Base-by-base conservation (phyloP, 257 asterid genomes). In the Lycium ferocissimum region DNA sequence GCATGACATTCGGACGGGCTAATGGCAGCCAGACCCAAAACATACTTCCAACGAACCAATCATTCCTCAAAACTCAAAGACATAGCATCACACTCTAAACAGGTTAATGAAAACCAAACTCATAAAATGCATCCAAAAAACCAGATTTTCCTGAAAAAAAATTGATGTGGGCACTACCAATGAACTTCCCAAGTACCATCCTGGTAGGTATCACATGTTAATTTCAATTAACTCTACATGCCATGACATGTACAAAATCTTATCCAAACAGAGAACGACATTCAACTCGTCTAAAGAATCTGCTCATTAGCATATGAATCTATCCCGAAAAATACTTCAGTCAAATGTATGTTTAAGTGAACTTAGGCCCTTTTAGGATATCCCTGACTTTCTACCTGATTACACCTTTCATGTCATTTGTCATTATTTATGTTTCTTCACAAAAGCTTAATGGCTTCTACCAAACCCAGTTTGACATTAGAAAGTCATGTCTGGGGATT, bases 61-160 rank as follows among this genome's bases (percentile, higher is more conserved):
- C 37, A 9, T 47, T 73, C 80, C 38, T 69, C 18, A 20, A 73
- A 73, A 47, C 11, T 10, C n/a, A 5, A 73, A n/a, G 80, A 47
- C 11, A 73, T 2, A 47, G 59, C 80, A 20, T 73, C 38, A 6
- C 3, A 6, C 54, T 73, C 59, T 26, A 73, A 73, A 20, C 58
- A 73, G 10, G 80, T 40, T 47, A 20, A 47, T 11, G 11, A 40
- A 6, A 47, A 73, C 80, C 7, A 45, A 5, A 73, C 57, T 71
- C 8, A 37, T 18, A 79, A 80, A 85, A 81, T 57, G 79, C 67
- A 45, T 47, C 54, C 57, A 40, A 79, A 13, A 67, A 82, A 38
- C 18, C 40, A 79, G 47, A 80, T 79, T 59, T 26, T 61, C 82
- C 40, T 33, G 26, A 54, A 49, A 26, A 26, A 26, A 49, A 9